These are phyloP conservation scores for Dioscorea cayenensis DNA, from an alignment of 116 monocot genomes.

Conservation along the genomic window DNA sequence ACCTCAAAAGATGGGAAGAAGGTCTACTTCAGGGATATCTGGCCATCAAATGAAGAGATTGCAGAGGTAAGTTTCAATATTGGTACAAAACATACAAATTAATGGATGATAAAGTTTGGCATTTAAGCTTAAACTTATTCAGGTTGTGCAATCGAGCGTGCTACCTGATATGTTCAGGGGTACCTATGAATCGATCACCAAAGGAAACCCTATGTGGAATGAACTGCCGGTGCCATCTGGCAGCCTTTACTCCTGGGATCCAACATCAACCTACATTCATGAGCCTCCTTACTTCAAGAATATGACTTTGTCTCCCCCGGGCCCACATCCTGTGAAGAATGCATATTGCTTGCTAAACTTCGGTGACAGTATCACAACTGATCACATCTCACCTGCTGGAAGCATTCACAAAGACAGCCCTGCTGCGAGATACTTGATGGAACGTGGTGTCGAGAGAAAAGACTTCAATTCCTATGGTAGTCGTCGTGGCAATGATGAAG, in stretches of 20 bases:
- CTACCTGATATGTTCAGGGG: conserved; percentile 58
- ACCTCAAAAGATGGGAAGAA: conserved; percentile 57
- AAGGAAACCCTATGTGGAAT: conserved; percentile 77
- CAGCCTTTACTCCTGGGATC: conserved; percentile 59
- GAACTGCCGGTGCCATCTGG: conserved; percentile 36
- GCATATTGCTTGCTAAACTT: conserved; percentile 76
- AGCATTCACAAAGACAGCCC: conserved; percentile 78
- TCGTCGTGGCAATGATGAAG: conserved; percentile 67
- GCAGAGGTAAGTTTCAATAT: conserved; percentile 17
- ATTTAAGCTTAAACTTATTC: conserved; percentile 1
- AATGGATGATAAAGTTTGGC: not conserved
- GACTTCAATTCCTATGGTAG: conserved; percentile 88
- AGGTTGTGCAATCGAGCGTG: conserved; percentile 56
- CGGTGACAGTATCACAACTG: conserved; percentile 76
- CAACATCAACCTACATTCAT: conserved; percentile 59
- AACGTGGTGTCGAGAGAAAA: conserved; percentile 59
- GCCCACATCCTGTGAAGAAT: conserved; percentile 54
- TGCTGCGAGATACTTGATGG: conserved; percentile 67
- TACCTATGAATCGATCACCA: conserved; percentile 48
- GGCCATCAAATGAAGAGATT: conserved; percentile 67
- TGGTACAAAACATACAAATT: not conserved
- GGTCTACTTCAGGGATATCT: conserved; percentile 60
- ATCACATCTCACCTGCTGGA: conserved; percentile 88
- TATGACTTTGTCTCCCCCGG: conserved; percentile 73
- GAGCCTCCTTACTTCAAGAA: conserved; percentile 69